These are phyloP conservation scores for Aspergillus awamori DNA, from an alignment of 2,329 filamentous ascomycete species.

Conservation along the genomic window DNA sequence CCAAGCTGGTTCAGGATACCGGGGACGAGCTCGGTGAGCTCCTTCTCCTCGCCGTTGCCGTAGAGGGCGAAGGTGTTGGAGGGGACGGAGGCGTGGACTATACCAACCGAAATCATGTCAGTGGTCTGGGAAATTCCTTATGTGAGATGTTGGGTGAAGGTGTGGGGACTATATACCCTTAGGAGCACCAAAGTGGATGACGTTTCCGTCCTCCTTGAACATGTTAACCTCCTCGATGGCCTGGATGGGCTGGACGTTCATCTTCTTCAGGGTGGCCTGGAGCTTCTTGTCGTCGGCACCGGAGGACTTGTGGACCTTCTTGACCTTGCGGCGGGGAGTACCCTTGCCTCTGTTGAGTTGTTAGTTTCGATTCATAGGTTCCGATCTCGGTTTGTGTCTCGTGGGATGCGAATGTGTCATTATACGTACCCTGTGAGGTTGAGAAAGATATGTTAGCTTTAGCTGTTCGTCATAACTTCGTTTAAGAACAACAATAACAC, in stretches of 20 bases:
- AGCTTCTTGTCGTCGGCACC: constrained; percentile 99
- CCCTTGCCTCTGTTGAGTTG: constrained; percentile 78
- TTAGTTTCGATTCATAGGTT: constrained; percentile 10
- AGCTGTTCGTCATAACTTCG: background rate
- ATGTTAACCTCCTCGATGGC: constrained; percentile 99
- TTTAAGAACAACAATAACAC: background rate
- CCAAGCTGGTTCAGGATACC: constrained; percentile 99
- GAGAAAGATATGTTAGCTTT: background rate
- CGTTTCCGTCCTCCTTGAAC: constrained; percentile 99
- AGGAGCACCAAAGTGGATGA: constrained; percentile 97
- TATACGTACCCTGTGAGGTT: background rate
- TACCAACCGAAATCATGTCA: background rate
- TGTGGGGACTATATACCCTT: constrained; percentile 74
- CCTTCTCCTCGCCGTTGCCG: constrained; percentile 98
- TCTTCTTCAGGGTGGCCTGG: constrained; percentile 95
- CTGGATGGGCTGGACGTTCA: constrained; percentile 99
- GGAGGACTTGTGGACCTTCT: constrained; percentile 92
- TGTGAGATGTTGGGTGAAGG: background rate
- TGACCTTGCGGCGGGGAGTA: constrained; percentile 95
- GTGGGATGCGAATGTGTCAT: background rate
- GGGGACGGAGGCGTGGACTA: constrained; percentile 95
- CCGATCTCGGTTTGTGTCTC: constrained; percentile 8
- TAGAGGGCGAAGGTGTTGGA: constrained; percentile 99
- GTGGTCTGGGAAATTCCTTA: background rate
- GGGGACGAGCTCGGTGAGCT: constrained; percentile 98